Conservation (phyloP, 2,329 filamentous ascomycete genomes). For the Harringtonia aguacate region DNA sequence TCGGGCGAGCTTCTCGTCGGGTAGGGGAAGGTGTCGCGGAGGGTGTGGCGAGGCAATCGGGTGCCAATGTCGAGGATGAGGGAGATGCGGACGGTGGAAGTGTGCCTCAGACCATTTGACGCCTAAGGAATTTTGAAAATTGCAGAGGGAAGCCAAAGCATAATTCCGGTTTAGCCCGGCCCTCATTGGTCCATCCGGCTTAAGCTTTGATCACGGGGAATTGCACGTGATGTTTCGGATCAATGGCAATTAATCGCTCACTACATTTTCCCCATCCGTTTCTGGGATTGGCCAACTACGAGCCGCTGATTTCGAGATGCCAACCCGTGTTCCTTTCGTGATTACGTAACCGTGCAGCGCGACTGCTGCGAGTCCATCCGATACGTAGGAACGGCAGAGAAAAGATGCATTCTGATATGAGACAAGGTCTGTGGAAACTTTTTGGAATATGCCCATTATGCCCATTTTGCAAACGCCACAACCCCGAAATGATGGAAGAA, state of each 20-base stretch:
- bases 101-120: conserved; percentile 13
- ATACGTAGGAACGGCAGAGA: no score
- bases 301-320: no score
- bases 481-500: no score
- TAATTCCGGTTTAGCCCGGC: conserved; percentile 16
- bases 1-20: conserved; percentile 39
- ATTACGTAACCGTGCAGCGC: no score
- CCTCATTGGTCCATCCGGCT: conserved; percentile 14
- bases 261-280: background rate
- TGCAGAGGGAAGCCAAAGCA: conserved; percentile 5
- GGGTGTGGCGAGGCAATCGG: conserved; percentile 25
- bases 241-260: conserved; percentile 13
- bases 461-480: background rate
- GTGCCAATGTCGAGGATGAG: conserved; percentile 21
- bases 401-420: no score
- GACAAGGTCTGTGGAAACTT: no score
- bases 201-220: conserved; percentile 3
- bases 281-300: background rate
- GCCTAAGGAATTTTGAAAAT: conserved; percentile 5
- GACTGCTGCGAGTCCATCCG: no score
- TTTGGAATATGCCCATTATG: no score
- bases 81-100: conserved; percentile 1
- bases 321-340: conserved; percentile 1
- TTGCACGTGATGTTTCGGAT: conserved; percentile 7
- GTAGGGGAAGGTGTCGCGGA: conserved; percentile 21